Percentiles rank a stretch among this genome's conserved stretches.
Evolutionary conservation across 192 early-diverging fungal genomes (phyloP).

Genomic region (Rhizophagus prolifer): DNA sequence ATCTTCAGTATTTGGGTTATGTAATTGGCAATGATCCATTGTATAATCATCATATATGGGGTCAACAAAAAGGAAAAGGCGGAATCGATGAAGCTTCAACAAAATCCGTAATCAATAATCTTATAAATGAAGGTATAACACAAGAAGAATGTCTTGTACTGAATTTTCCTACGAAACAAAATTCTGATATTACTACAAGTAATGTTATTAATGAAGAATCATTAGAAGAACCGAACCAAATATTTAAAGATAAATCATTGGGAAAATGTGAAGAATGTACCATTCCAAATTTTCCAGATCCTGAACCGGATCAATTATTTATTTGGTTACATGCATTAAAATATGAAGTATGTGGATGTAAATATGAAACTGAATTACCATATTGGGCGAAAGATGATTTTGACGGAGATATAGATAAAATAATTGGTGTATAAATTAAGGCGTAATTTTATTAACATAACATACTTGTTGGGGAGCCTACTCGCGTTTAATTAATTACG

Average conservation of each 20-base stretch:
- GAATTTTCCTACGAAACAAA: constrained; percentile 28
- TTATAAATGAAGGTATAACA: constrained; percentile 32
- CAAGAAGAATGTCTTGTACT: constrained; percentile 32
- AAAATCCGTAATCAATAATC: constrained; percentile 34
- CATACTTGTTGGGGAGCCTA: too few relatives aligned
- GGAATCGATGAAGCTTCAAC: constrained; percentile 35
- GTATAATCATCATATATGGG: constrained; percentile 80
- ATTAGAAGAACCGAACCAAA: background rate
- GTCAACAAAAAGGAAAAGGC: constrained; percentile 54
- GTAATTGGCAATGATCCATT: constrained; percentile 96
- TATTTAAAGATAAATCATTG: background rate
- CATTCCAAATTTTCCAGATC: constrained; percentile 59
- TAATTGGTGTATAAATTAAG: background rate
- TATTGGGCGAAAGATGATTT: constrained; percentile 69
- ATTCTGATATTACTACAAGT: background rate
- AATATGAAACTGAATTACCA: constrained; percentile 77
- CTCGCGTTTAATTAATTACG: too few relatives aligned
- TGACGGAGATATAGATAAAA: background rate
- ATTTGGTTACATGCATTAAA: constrained; percentile 94
- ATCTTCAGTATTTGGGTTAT: constrained; percentile 87
- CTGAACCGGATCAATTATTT: constrained; percentile 67
- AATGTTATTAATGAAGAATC: constrained; percentile 16
- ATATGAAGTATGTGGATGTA: constrained; percentile 74
- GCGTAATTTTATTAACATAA: too few relatives aligned
- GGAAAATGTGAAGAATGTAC: constrained; percentile 64